Base-by-base conservation (phyloP, 805 yeast genomes). In the Saccharomycopsis guyanensis region DNA sequence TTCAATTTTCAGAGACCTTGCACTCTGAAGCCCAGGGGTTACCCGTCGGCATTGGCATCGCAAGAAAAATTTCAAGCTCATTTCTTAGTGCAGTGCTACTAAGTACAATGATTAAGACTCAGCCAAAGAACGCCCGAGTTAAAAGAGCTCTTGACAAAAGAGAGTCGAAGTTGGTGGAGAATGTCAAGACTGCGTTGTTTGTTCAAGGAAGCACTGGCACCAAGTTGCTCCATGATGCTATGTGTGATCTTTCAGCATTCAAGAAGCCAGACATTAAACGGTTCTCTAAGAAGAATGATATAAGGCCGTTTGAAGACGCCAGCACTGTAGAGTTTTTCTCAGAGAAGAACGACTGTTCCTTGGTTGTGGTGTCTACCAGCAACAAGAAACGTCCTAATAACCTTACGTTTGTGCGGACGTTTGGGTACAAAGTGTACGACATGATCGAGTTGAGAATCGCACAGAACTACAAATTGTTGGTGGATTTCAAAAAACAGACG, bases 351-450 rank as follows among this genome's bases (percentile, higher is more conserved):
- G 98, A 93, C 64, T 64, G 84, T 38, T 87, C 97, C 2, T 68
- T 93, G 47, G 62, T 93, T 59, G 94, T 93, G 12, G 71, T 89
- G 43, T 73, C 87, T 6, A 72, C 86, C 18, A 76, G 77, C 65
- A 86, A 86, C 61, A 93, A 93, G 64, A 93, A 93, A 70, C 77
- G 98, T 63, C 96, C 94, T 51, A 86, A 91, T 65, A 87, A 86
- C 54, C 69, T 93, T 57, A 86, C 93, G 1, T 91, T 89, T 65
- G 71, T 82, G 27, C 76, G 98, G 61, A 87, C 95, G 40, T 93
- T 93, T 71, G 87, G 88, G 61, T 85, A 78, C 66, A 85, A 87
- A 63, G 67, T 93, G 10, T 91, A 82, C 62, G 98, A 93, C 62
- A 91, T 93, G 96, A 71, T 93, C 57, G 98, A 93, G 68, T 71